Evolutionary conservation across 2,329 filamentous ascomycete species (phyloP).

Genomic region (Gaeumannomyces tritici): DNA sequence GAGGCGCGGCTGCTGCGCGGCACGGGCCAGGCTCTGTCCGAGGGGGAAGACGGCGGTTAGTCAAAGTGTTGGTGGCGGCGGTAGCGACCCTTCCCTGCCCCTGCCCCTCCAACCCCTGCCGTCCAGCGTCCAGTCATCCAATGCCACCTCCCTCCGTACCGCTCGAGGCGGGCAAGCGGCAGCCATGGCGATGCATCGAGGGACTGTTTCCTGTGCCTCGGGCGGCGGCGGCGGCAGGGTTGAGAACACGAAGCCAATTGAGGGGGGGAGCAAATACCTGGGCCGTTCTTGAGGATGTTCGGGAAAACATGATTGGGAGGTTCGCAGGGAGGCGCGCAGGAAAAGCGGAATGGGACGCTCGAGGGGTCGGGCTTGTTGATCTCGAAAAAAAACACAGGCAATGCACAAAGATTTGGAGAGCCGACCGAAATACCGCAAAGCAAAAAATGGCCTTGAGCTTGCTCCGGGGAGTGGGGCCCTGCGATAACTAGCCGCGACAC

Average conservation of each 20-base stretch:
- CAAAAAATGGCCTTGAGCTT: background rate
- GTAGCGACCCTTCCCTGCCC: too few species aligned
- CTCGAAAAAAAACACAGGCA: too few species aligned
- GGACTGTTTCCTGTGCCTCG: too few species aligned
- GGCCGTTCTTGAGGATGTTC: slow-evolving; percentile 2
- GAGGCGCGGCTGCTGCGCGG: slow-evolving; percentile 33
- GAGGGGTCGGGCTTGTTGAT: background rate
- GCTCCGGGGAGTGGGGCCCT: background rate
- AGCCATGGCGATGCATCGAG: background rate
- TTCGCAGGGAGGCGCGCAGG: background rate
- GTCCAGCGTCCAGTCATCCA: too few species aligned
- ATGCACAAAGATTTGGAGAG: background rate
- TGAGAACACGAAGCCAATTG: background rate
- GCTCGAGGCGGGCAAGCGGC: slow-evolving; percentile 1
- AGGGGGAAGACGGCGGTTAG: slow-evolving; percentile 2
- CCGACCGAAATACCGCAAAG: slow-evolving; percentile 2
- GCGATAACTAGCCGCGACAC: background rate
- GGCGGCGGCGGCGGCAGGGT: too few species aligned
- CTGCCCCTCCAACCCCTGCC: too few species aligned
- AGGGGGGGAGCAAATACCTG: slow-evolving; percentile 1
- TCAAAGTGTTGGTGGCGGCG: too few species aligned
- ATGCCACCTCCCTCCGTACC: too few species aligned
- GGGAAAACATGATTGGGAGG: background rate
- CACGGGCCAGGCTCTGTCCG: slow-evolving; percentile 40
- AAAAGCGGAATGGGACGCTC: background rate